Evolutionary conservation across 495 filamentous ascomycete genomes (phyloP).

Genomic region (Hypoxylon trugodes): DNA sequence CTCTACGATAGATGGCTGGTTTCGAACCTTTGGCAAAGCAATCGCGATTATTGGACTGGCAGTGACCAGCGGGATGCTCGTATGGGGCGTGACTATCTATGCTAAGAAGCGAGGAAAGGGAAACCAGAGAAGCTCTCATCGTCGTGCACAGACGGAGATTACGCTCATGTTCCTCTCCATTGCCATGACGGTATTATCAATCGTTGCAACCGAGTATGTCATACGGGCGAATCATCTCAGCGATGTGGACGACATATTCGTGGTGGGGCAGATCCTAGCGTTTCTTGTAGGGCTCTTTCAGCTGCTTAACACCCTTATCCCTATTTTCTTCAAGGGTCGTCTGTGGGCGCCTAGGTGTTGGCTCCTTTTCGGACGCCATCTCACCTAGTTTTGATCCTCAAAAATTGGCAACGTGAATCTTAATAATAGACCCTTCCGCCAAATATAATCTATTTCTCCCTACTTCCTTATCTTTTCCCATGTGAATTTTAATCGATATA

Average conservation of each 20-base stretch:
- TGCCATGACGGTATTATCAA: constrained; percentile 20
- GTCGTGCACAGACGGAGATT: constrained; percentile 26
- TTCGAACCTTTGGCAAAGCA: constrained; percentile 27
- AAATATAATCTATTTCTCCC: too few relatives aligned
- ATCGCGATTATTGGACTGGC: constrained; percentile 8
- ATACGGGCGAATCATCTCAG: constrained; percentile 19
- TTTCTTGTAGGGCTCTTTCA: constrained; percentile 29
- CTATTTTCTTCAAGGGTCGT: constrained; percentile 4
- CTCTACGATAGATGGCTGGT: constrained; percentile 24
- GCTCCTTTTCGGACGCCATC: constrained; percentile 22
- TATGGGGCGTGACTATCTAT: constrained; percentile 4
- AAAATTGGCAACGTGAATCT: too few relatives aligned
- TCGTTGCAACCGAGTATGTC: constrained; percentile 25
- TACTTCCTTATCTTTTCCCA: too few relatives aligned
- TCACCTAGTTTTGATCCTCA: background rate
- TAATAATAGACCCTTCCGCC: too few relatives aligned
- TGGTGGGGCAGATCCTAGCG: constrained; percentile 25
- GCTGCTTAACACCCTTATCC: constrained; percentile 10
- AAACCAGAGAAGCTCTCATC: background rate
- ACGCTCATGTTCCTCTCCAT: constrained; percentile 26
- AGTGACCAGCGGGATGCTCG: background rate
- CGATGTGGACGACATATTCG: constrained; percentile 15
- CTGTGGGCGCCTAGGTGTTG: constrained; percentile 22
- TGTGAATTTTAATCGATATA: too few relatives aligned
- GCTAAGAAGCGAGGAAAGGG: background rate